Evolutionary conservation across 129 eudicot genomes (phyloP), one percentile per base, ranked within the genome.

Genomic region (Smallanthus sonchifolius): DNA sequence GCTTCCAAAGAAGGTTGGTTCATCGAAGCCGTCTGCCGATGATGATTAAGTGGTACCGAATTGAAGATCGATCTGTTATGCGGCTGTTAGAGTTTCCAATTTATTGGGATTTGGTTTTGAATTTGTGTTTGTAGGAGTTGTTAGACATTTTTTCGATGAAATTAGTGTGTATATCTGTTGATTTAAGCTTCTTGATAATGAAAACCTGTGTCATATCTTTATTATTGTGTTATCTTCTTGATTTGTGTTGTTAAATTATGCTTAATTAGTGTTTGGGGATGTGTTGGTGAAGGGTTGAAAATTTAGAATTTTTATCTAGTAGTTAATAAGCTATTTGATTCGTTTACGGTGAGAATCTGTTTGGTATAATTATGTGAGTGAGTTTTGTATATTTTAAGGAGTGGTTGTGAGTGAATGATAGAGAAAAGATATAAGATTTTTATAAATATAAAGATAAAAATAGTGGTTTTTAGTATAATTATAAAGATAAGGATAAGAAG

Each of bases 1-100:
- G 57, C 79, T 80, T 14, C 84, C 84, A 0, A 80, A 80, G 83
- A 80, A 80, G 79, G 65, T 40, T 5, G 83, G 75, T 4, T 43
- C 78, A 2, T 73, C 83, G 6, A 73, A 74, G 67, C 74, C 74
- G 10, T 45, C 79, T 10, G 75, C 51, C 13, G 81, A 69, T 10
- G 83, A 73, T 7, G 83, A 80, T 6, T 65, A 36, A 40, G 44
- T 4, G 10, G 48, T 60, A 1, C 13, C 5, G 35, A 1, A 57
- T 24, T 5, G 10, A 10, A 4, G 5, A 0, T 15, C 3, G 30
- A 17, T 72, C 51, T 72, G 55, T 15, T 56, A 20, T 56, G 52
- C 5, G 32, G 40, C 14, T 32, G 77, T 73, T 73, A 73, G 69
- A 57, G 68, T 24, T 54, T 55, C 24, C 0, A 4, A 37, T 37